Conservation (phyloP, 257 asterid genomes). For the Knoxia roxburghii region DNA sequence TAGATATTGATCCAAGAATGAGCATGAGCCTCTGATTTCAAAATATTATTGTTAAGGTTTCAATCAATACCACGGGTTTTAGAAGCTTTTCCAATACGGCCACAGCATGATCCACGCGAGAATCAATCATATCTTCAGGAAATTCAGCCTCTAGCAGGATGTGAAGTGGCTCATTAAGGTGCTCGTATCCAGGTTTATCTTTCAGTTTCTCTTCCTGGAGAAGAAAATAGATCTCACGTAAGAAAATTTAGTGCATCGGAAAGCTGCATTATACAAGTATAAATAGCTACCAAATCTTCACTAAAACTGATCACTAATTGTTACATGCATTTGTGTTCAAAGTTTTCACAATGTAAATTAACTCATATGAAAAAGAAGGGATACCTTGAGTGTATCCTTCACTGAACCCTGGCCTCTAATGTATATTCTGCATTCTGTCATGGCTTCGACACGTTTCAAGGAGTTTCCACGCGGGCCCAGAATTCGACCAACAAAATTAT, state of each 20-base stretch:
- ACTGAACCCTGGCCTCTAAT: conserved; percentile 79
- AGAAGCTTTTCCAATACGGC: conserved; percentile 58
- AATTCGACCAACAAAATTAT: conserved; percentile 80
- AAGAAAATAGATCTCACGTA: conserved; percentile 2
- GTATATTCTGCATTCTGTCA: conserved; percentile 75
- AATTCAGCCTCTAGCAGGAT: conserved; percentile 72
- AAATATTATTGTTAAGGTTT: not conserved
- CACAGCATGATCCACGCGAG: conserved; percentile 64
- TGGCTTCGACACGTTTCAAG: conserved; percentile 67
- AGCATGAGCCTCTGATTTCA: not conserved
- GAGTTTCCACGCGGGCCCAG: conserved; percentile 83
- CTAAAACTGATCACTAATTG: not conserved
- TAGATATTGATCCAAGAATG: not conserved
- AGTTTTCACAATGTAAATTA: not conserved
- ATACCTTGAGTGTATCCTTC: conserved; percentile 68
- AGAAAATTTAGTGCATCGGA: conserved; percentile 12
- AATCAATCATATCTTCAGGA: conserved; percentile 62
- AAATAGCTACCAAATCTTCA: not conserved
- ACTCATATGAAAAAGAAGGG: conserved; percentile 3
- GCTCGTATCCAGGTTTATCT: conserved; percentile 76
- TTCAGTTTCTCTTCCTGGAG: conserved; percentile 65
- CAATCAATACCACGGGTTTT: conserved; percentile 61
- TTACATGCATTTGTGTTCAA: not conserved
- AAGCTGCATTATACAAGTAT: not conserved
- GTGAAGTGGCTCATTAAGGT: conserved; percentile 82